Evolutionary conservation across 306 rosid genomes (phyloP).

Genomic region (Lathyrus oleraceus): DNA sequence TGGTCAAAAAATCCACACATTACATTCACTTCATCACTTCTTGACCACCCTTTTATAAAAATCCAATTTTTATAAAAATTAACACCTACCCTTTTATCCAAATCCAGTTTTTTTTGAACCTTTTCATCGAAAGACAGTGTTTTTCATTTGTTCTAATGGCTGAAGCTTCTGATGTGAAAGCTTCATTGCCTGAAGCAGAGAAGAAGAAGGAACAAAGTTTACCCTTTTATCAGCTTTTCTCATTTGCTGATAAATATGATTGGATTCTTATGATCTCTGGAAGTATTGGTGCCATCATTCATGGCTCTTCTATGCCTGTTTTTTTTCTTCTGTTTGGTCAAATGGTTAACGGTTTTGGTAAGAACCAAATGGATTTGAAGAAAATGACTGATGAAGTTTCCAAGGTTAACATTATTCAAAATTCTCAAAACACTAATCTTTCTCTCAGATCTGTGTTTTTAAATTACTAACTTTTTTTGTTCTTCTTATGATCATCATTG

Average conservation of each 20-base stretch:
- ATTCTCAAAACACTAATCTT: neutral
- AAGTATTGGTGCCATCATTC: slow-evolving; percentile 84
- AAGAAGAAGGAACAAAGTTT: slow-evolving; percentile 95
- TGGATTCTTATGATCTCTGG: slow-evolving; percentile 74
- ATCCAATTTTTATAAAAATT: neutral
- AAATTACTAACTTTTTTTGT: slow-evolving; percentile 16
- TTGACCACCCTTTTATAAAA: slow-evolving; percentile 27
- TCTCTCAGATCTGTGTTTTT: slow-evolving; percentile 59
- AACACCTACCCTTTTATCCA: neutral
- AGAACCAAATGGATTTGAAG: slow-evolving; percentile 79
- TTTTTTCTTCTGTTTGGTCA: slow-evolving; percentile 92
- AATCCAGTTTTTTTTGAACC: neutral
- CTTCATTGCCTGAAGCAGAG: slow-evolving; percentile 79
- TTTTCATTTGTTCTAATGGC: slow-evolving; percentile 46
- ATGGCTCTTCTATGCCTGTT: slow-evolving; percentile 97
- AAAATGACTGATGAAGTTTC: slow-evolving; percentile 93
- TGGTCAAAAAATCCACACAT: slow-evolving; percentile 36
- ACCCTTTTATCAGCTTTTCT: slow-evolving; percentile 84
- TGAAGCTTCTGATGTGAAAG: slow-evolving; percentile 55
- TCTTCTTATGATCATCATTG: slow-evolving; percentile 21
- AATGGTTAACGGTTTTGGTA: slow-evolving; percentile 97
- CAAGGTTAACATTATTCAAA: slow-evolving; percentile 48
- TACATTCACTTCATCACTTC: no score
- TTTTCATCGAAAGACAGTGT: slow-evolving; percentile 3
- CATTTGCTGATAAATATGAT: slow-evolving; percentile 88